Evolutionary conservation across 2,329 filamentous ascomycete genomes (phyloP).

Genomic region (Aaosphaeria arxii): DNA sequence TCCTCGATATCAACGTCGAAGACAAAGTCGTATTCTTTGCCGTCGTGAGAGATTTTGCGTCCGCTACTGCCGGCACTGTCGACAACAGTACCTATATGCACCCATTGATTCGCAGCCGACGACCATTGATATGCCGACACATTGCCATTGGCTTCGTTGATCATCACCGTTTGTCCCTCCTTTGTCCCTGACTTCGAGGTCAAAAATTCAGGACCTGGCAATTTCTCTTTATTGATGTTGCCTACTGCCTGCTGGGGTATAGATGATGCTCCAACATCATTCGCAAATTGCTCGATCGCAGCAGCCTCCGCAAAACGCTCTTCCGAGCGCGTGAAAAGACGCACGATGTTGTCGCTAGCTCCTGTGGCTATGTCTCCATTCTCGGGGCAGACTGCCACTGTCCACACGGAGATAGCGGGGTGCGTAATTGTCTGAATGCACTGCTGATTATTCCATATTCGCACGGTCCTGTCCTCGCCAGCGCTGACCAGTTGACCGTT

Average conservation of each 20-base stretch:
- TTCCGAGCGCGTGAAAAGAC: slow-evolving; percentile 74
- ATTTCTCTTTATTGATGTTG: slow-evolving; percentile 81
- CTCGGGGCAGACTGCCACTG: slow-evolving; percentile 75
- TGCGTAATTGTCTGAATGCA: slow-evolving; percentile 96
- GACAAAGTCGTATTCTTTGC: slow-evolving; percentile 91
- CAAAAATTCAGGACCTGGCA: slow-evolving; percentile 86
- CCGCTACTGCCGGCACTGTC: slow-evolving; percentile 82
- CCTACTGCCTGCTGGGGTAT: slow-evolving; percentile 83
- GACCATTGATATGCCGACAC: slow-evolving; percentile 91
- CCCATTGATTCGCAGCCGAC: slow-evolving; percentile 62
- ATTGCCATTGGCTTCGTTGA: slow-evolving; percentile 75
- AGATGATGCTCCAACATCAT: slow-evolving; percentile 75
- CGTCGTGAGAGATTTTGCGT: slow-evolving; percentile 61
- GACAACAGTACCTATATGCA: slow-evolving; percentile 90
- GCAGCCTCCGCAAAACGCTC: slow-evolving; percentile 69
- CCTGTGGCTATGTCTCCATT: slow-evolving; percentile 93
- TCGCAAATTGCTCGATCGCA: slow-evolving; percentile 71
- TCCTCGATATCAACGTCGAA: slow-evolving; percentile 97
- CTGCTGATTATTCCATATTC: slow-evolving; percentile 78
- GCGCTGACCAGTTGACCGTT: slow-evolving; percentile 86
- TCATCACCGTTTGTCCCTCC: slow-evolving; percentile 93
- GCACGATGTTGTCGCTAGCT: slow-evolving; percentile 80
- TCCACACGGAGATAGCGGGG: slow-evolving; percentile 95
- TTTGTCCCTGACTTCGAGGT: slow-evolving; percentile 82
- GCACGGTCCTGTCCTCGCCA: slow-evolving; percentile 89